Evolutionary conservation across 106 monocot genomes (phyloP).

Genomic region (Ottelia alismoides): DNA sequence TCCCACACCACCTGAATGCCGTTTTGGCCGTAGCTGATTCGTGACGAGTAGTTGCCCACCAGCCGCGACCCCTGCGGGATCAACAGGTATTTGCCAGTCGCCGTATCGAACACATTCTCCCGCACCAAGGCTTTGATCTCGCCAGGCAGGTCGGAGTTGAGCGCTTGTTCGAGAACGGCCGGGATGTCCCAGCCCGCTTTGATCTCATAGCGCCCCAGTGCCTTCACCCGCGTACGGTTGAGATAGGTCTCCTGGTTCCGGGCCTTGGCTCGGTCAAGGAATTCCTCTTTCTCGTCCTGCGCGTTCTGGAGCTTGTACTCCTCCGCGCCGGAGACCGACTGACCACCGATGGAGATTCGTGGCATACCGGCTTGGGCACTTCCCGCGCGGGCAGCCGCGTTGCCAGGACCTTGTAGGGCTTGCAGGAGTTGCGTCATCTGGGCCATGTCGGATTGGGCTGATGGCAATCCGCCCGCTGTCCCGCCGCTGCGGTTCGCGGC

Average conservation of each 20-base stretch:
- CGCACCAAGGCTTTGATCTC: neutral
- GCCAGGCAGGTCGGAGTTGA: neutral
- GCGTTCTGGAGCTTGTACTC: neutral
- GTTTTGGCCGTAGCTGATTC: neutral
- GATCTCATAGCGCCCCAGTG: neutral
- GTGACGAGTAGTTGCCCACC: neutral
- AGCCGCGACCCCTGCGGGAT: neutral
- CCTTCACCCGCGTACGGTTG: neutral
- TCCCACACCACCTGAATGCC: neutral
- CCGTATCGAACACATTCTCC: neutral
- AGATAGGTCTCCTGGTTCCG: neutral
- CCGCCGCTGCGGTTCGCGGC: no score
- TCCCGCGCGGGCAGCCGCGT: no score
- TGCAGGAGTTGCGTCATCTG: no score
- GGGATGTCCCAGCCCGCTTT: neutral
- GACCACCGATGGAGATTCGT: no score
- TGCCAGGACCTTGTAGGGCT: no score
- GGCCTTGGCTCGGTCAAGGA: neutral
- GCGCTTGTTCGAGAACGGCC: neutral
- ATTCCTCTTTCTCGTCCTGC: neutral
- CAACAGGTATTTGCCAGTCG: neutral
- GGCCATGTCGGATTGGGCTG: no score
- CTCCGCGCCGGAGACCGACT: neutral
- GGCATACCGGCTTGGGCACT: no score
- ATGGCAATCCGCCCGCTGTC: no score